A percentile compares a stretch with the other conserved stretches of the same genome.
These are phyloP conservation scores for Tremellales sp. DNA, from an alignment of 1,284 basidiomycete species.

Conservation along the genomic window DNA sequence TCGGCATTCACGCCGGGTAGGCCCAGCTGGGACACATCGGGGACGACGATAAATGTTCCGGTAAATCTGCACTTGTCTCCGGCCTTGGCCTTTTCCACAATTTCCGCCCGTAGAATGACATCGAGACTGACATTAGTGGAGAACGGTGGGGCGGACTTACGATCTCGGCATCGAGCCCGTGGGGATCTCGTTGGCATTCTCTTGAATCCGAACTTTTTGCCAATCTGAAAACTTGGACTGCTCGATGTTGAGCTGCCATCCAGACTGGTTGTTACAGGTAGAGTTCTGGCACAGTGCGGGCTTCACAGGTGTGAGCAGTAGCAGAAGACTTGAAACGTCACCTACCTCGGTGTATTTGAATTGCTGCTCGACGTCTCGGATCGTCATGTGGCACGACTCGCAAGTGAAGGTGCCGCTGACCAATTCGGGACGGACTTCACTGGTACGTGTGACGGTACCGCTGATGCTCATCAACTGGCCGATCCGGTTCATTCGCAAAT, in stretches of 20 bases:
- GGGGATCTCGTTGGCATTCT: constrained; percentile 98
- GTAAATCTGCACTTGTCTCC: constrained; percentile 99
- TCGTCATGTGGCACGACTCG: constrained; percentile 75
- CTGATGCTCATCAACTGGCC: constrained; percentile 90
- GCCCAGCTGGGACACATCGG: constrained; percentile 94
- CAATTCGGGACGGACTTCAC: constrained; percentile 94
- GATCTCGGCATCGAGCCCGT: constrained; percentile 96
- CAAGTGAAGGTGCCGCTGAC: constrained; percentile 92
- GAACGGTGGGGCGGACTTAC: constrained; percentile 30
- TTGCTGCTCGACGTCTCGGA: constrained; percentile 97
- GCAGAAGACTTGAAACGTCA: constrained; percentile 8
- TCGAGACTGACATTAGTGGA: constrained; percentile 62
- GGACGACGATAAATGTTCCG: constrained; percentile 96
- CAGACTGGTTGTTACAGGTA: constrained; percentile 81
- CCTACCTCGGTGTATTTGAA: constrained; percentile 97
- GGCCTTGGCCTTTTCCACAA: constrained; percentile 96
- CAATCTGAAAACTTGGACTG: constrained; percentile 97
- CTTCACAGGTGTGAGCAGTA: constrained; percentile 48
- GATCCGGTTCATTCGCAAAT: constrained; percentile 86
- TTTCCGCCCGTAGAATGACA: constrained; percentile 89
- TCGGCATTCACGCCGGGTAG: constrained; percentile 92
- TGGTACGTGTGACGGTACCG: constrained; percentile 95
- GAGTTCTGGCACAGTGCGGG: constrained; percentile 91
- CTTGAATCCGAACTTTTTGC: constrained; percentile 99
- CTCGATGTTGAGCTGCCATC: constrained; percentile 95